These are phyloP conservation scores for Ilyonectria robusta DNA, from an alignment of 2,329 filamentous ascomycete genomes.

Conservation along the genomic window DNA sequence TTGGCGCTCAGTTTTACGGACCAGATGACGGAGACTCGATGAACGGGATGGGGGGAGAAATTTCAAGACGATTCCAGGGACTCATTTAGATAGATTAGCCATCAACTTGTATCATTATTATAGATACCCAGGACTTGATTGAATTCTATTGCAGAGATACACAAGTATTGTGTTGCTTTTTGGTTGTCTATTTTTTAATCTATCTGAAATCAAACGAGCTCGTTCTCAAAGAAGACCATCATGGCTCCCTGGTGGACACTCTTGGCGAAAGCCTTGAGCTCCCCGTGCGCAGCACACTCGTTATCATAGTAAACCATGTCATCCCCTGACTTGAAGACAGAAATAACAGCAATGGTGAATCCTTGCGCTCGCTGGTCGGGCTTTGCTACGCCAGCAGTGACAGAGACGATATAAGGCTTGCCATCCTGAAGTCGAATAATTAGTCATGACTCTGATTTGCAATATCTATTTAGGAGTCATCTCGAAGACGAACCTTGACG, in stretches of 20 bases:
- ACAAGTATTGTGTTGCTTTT: neutral
- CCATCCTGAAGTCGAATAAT: constrained; percentile 61
- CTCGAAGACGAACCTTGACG: constrained; percentile 47
- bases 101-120: constrained; percentile 36
- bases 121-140: neutral
- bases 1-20: constrained; percentile 29
- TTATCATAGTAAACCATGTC: constrained; percentile 76
- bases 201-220: constrained; percentile 17
- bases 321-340: constrained; percentile 68
- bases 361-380: constrained; percentile 70
- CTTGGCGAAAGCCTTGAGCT: constrained; percentile 52
- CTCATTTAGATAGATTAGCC: constrained; percentile 39
- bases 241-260: constrained; percentile 56
- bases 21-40: constrained; percentile 27
- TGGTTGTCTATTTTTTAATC: neutral
- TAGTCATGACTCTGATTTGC: neutral
- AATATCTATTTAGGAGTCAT: accelerated
- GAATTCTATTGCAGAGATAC: too few relatives aligned
- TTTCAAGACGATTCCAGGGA: constrained; percentile 52
- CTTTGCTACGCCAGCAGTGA: constrained; percentile 63
- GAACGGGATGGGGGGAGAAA: constrained; percentile 46
- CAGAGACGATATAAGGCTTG: constrained; percentile 71
- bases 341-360: constrained; percentile 70
- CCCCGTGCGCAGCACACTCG: constrained; percentile 51
- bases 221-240: constrained; percentile 66